phyloP scores from a whole-genome alignment of 1,139 yeast genomes.

The Pichiaceae sp. region DNA sequence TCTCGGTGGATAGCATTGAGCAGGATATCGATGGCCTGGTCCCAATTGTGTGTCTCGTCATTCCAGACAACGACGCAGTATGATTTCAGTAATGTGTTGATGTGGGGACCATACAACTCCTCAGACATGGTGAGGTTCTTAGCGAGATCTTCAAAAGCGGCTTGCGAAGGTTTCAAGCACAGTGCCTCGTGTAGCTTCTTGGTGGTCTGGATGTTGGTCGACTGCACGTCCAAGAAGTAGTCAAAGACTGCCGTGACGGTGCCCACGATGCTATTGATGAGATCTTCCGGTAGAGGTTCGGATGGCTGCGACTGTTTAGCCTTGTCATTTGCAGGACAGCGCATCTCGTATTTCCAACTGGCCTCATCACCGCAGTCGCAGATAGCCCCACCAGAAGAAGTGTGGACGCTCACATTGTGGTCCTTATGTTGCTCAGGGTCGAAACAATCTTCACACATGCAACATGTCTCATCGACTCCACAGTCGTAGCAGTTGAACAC shows the following conservation, averaged over 20 bases:
- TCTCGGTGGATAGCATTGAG: slow-evolving; percentile 21
- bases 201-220: slow-evolving; percentile 19
- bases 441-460: slow-evolving; percentile 62
- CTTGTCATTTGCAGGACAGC: slow-evolving; percentile 36
- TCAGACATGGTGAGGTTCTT: background rate
- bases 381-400: slow-evolving; percentile 46
- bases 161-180: background rate
- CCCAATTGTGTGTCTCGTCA: slow-evolving; percentile 60
- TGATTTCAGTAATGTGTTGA: slow-evolving; percentile 8
- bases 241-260: slow-evolving; percentile 36
- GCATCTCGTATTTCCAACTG: slow-evolving; percentile 55
- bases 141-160: background rate
- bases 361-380: slow-evolving; percentile 93
- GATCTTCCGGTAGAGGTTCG: slow-evolving; percentile 10
- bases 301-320: slow-evolving; percentile 1
- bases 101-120: slow-evolving; percentile 7
- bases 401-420: slow-evolving; percentile 51
- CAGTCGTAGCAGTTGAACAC: slow-evolving; percentile 62
- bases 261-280: slow-evolving; percentile 18
- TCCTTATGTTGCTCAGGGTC: slow-evolving; percentile 57
- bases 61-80: slow-evolving; percentile 52
- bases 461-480: slow-evolving; percentile 70
- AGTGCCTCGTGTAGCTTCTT: slow-evolving; percentile 7
- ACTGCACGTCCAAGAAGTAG: slow-evolving; percentile 36
- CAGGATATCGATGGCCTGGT: slow-evolving; percentile 36